These are phyloP conservation scores for Herpotrichia juniperi DNA, from an alignment of 2,329 filamentous ascomycete species.

Conservation along the genomic window DNA sequence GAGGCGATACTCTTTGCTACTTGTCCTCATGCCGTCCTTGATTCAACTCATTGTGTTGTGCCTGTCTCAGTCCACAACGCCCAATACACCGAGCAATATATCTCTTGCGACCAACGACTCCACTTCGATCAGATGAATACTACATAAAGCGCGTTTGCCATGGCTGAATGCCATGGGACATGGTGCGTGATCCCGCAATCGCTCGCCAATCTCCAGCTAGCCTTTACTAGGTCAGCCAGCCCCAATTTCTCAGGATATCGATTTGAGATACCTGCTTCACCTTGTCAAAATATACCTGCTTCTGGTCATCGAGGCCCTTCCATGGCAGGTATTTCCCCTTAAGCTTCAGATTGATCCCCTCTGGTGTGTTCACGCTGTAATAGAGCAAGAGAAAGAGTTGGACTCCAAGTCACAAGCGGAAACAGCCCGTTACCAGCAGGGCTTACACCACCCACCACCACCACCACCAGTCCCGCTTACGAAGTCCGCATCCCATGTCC, in stretches of 20 bases:
- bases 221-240: slow-evolving; percentile 12
- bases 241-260: slow-evolving; percentile 6
- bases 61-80: slow-evolving; percentile 30
- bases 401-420: not conserved
- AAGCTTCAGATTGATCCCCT: not conserved
- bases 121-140: slow-evolving; percentile 20
- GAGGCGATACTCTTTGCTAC: slow-evolving; percentile 1
- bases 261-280: slow-evolving; percentile 6
- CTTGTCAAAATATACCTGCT: not conserved
- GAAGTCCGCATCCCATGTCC: slow-evolving; percentile 10
- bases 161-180: slow-evolving; percentile 6
- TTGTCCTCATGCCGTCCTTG: slow-evolving; percentile 6
- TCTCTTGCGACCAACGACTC: slow-evolving; percentile 6
- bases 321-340: slow-evolving; percentile 7
- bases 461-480: slow-evolving; percentile 17
- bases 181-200: slow-evolving; percentile 10
- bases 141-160: slow-evolving; percentile 10
- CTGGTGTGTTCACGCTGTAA: slow-evolving; percentile 11
- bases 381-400: not conserved
- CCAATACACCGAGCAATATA: slow-evolving; percentile 30
- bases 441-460: slow-evolving; percentile 21
- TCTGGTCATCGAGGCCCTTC: slow-evolving; percentile 7
- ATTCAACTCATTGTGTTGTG: not conserved
- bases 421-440: slow-evolving; percentile 12
- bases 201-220: slow-evolving; percentile 9